phyloP scores from a whole-genome alignment of 331 rosid genomes.

The Acacia concinna region DNA sequence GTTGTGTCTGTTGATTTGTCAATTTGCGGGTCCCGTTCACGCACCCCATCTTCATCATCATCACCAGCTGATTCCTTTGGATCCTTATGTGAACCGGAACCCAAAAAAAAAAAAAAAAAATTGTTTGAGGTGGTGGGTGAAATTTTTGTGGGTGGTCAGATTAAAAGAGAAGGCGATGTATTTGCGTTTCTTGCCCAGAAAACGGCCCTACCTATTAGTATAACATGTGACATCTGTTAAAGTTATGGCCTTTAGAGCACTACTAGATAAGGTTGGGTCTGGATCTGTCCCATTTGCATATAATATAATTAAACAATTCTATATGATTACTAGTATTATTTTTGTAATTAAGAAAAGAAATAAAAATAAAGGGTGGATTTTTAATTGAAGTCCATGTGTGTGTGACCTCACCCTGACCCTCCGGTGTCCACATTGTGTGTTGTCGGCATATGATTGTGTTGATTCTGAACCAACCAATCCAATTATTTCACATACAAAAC shows the following conservation, averaged over 20 bases:
- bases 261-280: constrained; percentile 18
- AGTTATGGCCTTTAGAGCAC: constrained; percentile 31
- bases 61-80: neutral
- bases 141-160: neutral
- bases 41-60: neutral
- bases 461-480: constrained; percentile 54
- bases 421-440: constrained; percentile 35
- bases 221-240: constrained; percentile 11
- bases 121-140: neutral
- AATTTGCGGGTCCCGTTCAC: constrained; percentile 28
- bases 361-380: neutral
- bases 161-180: neutral
- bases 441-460: constrained; percentile 51
- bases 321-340: neutral
- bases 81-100: neutral
- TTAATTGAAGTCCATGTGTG: neutral
- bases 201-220: neutral
- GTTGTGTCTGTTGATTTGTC: constrained; percentile 43
- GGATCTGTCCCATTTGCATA: neutral
- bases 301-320: neutral
- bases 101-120: no score
- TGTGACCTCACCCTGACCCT: neutral
- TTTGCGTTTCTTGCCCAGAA: neutral
- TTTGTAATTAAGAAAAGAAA: neutral
- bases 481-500: constrained; percentile 29